A percentile compares a stretch with the other conserved stretches of the same genome.
Evolutionary conservation across 805 yeast species (phyloP).

Genomic region (Teunomyces aglyptinius): DNA sequence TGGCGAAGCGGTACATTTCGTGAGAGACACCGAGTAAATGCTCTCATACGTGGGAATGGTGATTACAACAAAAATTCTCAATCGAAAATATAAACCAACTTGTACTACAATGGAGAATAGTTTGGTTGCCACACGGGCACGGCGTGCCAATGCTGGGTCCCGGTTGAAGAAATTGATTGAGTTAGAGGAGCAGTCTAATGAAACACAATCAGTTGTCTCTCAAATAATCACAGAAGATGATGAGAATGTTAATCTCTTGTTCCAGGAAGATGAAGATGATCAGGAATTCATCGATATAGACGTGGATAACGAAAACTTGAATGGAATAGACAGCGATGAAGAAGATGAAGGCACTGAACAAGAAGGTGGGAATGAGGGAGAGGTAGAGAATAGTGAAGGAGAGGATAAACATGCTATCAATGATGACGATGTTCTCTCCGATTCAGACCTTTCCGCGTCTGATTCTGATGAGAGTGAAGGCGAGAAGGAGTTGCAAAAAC

Average conservation of each 20-base stretch:
- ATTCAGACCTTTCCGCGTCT: slow-evolving; percentile 50
- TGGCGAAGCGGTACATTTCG: not conserved
- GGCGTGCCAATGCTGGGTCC: slow-evolving; percentile 90
- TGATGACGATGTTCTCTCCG: slow-evolving; percentile 52
- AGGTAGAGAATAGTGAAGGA: slow-evolving; percentile 17
- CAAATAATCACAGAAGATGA: slow-evolving; percentile 58
- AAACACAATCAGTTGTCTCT: slow-evolving; percentile 14
- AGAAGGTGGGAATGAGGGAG: slow-evolving; percentile 20
- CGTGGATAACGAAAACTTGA: slow-evolving; percentile 12
- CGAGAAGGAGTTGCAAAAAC: slow-evolving; percentile 56
- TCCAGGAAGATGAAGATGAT: slow-evolving; percentile 50
- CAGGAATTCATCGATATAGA: slow-evolving; percentile 23
- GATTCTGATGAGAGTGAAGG: slow-evolving; percentile 68
- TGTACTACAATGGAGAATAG: slow-evolving; percentile 39
- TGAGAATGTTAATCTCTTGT: slow-evolving; percentile 67
- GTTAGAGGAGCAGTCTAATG: slow-evolving; percentile 57
- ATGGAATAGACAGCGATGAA: slow-evolving; percentile 40
- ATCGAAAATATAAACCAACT: not conserved
- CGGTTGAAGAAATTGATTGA: slow-evolving; percentile 70
- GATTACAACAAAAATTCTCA: not conserved
- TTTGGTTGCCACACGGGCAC: slow-evolving; percentile 69
- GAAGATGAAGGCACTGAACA: slow-evolving; percentile 43
- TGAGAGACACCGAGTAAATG: not conserved
- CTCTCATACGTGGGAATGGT: not conserved
- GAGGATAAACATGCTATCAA: slow-evolving; percentile 13